Evolutionary conservation across 495 filamentous ascomycete species (phyloP).

Genomic region (Apodospora peruviana): DNA sequence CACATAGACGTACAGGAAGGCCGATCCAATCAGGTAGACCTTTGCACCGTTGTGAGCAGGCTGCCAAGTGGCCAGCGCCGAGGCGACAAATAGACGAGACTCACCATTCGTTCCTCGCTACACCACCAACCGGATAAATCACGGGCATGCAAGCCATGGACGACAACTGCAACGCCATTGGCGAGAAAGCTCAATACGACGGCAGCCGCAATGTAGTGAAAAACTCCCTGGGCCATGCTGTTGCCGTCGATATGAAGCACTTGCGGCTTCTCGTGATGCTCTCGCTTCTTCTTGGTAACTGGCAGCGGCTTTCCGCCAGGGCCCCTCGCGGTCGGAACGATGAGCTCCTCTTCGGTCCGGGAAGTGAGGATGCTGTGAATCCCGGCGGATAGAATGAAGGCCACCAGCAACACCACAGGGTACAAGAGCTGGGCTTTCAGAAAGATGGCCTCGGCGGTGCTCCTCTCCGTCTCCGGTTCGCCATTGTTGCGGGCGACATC

Average conservation of each 20-base stretch:
- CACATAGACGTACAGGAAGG: slow-evolving; percentile 51
- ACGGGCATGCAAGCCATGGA: slow-evolving; percentile 65
- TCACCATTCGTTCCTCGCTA: slow-evolving; percentile 75
- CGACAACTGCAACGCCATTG: slow-evolving; percentile 67
- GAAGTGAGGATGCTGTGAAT: slow-evolving; percentile 40
- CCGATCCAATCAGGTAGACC: slow-evolving; percentile 75
- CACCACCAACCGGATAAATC: slow-evolving; percentile 77
- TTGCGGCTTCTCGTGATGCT: slow-evolving; percentile 24
- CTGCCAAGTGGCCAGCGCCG: slow-evolving; percentile 3
- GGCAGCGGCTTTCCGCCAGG: slow-evolving; percentile 82
- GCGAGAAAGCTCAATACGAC: slow-evolving; percentile 67
- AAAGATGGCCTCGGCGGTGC: slow-evolving; percentile 29
- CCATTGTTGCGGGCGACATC: slow-evolving; percentile 10
- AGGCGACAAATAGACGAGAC: slow-evolving; percentile 24
- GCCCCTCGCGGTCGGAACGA: slow-evolving; percentile 41
- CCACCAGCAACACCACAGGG: slow-evolving; percentile 35
- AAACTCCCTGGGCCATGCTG: slow-evolving; percentile 61
- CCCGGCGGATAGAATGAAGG: slow-evolving; percentile 36
- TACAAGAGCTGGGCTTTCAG: slow-evolving; percentile 37
- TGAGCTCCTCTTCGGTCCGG: slow-evolving; percentile 36
- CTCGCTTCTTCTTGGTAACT: slow-evolving; percentile 42
- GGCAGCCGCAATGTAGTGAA: slow-evolving; percentile 65
- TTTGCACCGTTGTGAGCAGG: slow-evolving; percentile 26
- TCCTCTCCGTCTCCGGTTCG: slow-evolving; percentile 11
- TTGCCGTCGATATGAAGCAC: slow-evolving; percentile 42